phyloP scores from a whole-genome alignment of 345 rosid genomes.

The Citropsis articulata region DNA sequence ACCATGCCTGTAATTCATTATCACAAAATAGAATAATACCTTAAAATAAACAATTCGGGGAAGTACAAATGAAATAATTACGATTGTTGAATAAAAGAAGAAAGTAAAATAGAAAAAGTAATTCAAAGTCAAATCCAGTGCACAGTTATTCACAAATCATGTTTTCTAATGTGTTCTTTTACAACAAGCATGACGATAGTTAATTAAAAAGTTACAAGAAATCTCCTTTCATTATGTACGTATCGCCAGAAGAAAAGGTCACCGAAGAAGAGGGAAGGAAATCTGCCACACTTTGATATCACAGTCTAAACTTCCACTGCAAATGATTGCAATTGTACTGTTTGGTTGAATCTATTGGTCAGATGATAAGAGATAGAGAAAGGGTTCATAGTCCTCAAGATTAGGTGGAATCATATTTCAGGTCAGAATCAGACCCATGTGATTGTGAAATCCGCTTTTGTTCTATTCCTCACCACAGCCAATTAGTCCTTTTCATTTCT shows the following conservation, averaged over 20 bases:
- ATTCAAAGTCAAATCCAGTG: too few relatives aligned
- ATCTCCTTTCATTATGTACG: background rate
- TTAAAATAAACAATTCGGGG: too few relatives aligned
- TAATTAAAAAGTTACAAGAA: background rate
- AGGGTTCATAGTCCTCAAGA: background rate
- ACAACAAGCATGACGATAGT: too few relatives aligned
- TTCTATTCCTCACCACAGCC: background rate
- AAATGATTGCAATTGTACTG: conserved; percentile 20
- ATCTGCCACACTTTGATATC: conserved; percentile 83
- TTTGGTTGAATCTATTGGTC: background rate
- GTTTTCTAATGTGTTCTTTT: too few relatives aligned
- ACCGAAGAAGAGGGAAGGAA: conserved; percentile 33
- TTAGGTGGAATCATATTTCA: background rate
- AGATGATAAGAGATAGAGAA: background rate
- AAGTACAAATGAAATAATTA: too few relatives aligned
- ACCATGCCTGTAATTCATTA: too few relatives aligned
- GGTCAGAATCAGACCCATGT: conserved; percentile 10
- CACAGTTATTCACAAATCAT: too few relatives aligned
- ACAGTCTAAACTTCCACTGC: conserved; percentile 86
- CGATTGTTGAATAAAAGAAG: too few relatives aligned
- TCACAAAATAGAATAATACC: too few relatives aligned
- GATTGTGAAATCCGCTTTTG: background rate
- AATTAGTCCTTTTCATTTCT: conserved; percentile 4
- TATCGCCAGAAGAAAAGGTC: background rate
- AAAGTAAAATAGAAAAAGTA: too few relatives aligned